Base-by-base conservation (phyloP, 345 rosid species). In the Nephelium lappaceum region DNA sequence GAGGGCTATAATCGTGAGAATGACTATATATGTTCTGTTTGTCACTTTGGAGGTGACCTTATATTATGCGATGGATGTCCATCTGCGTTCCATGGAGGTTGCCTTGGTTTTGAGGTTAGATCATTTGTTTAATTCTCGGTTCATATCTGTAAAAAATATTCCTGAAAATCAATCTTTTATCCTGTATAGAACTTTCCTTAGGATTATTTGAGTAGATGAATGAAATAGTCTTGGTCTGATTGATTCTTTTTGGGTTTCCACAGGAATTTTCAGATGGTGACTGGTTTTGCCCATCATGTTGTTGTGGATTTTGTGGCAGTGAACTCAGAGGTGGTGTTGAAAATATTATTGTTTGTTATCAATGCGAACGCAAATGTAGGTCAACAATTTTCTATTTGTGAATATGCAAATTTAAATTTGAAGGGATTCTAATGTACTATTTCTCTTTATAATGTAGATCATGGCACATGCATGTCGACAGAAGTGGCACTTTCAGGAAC, bases 231-330 rank as follows among this genome's bases (percentile, higher is more conserved):
- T 69, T 6, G 18, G 58, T 42, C 69, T 19, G 21, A 66, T 11
- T 24, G 3, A 70, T 47, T 36, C 57, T 77, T 45, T 41, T 5
- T 78, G 80, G 78, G 61, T 60, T 78, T 73, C 23, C 77, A 66
- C 69, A 90, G 98, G 87, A 80, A 76, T 71, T 92, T 83, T 97
- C 97, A 5, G 92, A 88, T 49, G 98, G 97, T 78, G 91, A 90
- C 77, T 95, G 96, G 97, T 95, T 89, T 81, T 93, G 98, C 77
- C 88, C 94, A 49, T 89, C 95, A 64, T 95, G 99, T 72, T 86
- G 96, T 78, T 93, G 98, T 82, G 74, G 81, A 71, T 82, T 85
- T 45, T 93, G 97, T 84, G 84, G 87, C 68, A 68, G 75, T 72
- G 65, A 83, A 73, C 63, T 82, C 77, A 47, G 85, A 73, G 73